phyloP scores from a whole-genome alignment of 2,329 filamentous ascomycete species.

The Nemania abortiva region DNA sequence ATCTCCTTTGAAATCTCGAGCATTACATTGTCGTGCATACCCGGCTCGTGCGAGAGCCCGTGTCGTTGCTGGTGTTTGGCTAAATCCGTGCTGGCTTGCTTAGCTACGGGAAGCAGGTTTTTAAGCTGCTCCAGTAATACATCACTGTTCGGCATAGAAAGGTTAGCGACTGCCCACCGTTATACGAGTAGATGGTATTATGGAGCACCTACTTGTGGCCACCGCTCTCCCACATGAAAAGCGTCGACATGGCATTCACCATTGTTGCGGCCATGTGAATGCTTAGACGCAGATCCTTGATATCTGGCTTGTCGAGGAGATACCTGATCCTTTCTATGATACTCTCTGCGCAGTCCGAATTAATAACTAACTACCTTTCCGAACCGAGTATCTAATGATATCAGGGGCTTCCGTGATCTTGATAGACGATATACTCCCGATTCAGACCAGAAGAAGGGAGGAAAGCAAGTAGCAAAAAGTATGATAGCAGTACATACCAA shows the following conservation, averaged over 20 bases:
- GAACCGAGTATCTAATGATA: neutral
- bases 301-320: slow-evolving; percentile 30
- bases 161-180: neutral
- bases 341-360: slow-evolving; percentile 12
- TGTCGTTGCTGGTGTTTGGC: slow-evolving; percentile 22
- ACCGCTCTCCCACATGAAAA: slow-evolving; percentile 25
- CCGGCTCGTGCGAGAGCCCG: slow-evolving; percentile 1
- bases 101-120: slow-evolving; percentile 18
- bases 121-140: slow-evolving; percentile 22
- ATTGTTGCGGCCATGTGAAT: slow-evolving; percentile 15
- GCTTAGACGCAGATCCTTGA: slow-evolving; percentile 29
- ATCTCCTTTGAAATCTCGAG: slow-evolving; percentile 21
- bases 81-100: slow-evolving; percentile 7
- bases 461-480: no score
- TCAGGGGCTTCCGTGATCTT: no score
- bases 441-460: neutral
- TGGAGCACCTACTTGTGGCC: slow-evolving; percentile 3
- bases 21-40: slow-evolving; percentile 10
- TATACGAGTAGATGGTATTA: neutral
- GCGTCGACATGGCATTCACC: slow-evolving; percentile 24
- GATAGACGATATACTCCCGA: no score
- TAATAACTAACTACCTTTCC: neutral
- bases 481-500: slow-evolving; percentile 21
- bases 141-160: slow-evolving; percentile 4
- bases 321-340: slow-evolving; percentile 27